phyloP scores from a whole-genome alignment of 2,329 filamentous ascomycete genomes.

The Cladosporium halotolerans region DNA sequence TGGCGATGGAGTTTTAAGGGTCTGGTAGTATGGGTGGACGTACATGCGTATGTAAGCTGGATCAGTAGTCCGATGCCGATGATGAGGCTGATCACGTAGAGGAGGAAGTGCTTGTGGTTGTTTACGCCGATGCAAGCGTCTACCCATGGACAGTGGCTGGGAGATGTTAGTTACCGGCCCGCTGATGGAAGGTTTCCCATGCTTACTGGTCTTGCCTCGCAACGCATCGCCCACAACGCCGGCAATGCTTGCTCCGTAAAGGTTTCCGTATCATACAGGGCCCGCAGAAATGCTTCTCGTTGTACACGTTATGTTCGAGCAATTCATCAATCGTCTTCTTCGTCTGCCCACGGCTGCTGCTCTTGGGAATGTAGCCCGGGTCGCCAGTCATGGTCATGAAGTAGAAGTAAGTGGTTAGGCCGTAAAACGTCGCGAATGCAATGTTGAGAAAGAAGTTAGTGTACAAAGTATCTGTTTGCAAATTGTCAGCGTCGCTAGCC shows the following conservation, averaged over 20 bases:
- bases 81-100: constrained; percentile 77
- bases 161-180: constrained; percentile 11
- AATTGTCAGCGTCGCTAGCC: constrained; percentile 11
- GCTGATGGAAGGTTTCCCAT: not conserved
- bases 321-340: constrained; percentile 84
- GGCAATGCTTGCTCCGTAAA: constrained; percentile 91
- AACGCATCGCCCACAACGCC: constrained; percentile 82
- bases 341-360: constrained; percentile 82
- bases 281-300: constrained; percentile 90
- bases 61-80: constrained; percentile 68
- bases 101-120: constrained; percentile 91
- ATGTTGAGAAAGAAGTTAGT: constrained; percentile 70
- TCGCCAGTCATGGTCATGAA: constrained; percentile 77
- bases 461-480: constrained; percentile 54
- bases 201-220: constrained; percentile 94
- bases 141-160: constrained; percentile 93
- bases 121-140: constrained; percentile 94
- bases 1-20: constrained; percentile 33
- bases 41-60: constrained; percentile 66
- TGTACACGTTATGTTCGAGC: constrained; percentile 78
- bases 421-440: constrained; percentile 59
- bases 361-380: constrained; percentile 87
- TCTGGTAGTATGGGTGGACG: constrained; percentile 26
- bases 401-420: constrained; percentile 79
- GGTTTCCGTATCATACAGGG: constrained; percentile 92